Base-by-base conservation (phyloP, 768 basidiomycete genomes). In the Lactifluus rugatus region DNA sequence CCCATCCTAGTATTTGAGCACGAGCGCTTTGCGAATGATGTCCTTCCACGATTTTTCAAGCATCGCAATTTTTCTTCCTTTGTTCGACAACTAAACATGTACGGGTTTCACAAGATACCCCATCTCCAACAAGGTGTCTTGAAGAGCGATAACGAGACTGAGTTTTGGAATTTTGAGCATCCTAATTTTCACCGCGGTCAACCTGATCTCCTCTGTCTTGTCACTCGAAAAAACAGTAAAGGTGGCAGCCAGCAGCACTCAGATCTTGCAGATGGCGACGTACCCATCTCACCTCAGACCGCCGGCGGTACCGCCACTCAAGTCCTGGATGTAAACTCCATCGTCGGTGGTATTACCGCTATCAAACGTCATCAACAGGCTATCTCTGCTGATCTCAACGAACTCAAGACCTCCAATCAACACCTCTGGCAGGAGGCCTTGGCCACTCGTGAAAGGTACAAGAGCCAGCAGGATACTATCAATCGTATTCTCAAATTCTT, bases 391-490 rank as follows among this genome's bases (percentile, higher is more conserved):
- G 93, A 99, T 64, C 74, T 98, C 50, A 89, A 87, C 66, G 88
- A 92, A 26, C 75, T 98, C 47, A 93, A 95, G 72, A 77, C 79
- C 56, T 87, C 85, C 2, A 97, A 97, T 67, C 83, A 93, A 62
- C 74, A 84, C 21, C 72, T 98, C n/a, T 99, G 95, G 95, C 83
- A 91, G 68, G 93, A 98, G 67, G 85, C 92, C 1, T 71, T 92
- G 63, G 74, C 81, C 32, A 81, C 90, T 2, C 76, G 93, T 16
- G 82, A 85, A 63, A 80, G 83, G 56, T 85, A 95, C 67, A 85
- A 92, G 69, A 93, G 90, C 67, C 93, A 97, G 63, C 88, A 96
- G 67, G 93, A 98, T 69, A 96, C 93, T 21, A 93, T 98, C 69
- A 93, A 96, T 66, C 76, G 90, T 55, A 98, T 99, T 60, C 80